Evolutionary conservation across 345 rosid species (phyloP).

Genomic region (Physaria fendleri): DNA sequence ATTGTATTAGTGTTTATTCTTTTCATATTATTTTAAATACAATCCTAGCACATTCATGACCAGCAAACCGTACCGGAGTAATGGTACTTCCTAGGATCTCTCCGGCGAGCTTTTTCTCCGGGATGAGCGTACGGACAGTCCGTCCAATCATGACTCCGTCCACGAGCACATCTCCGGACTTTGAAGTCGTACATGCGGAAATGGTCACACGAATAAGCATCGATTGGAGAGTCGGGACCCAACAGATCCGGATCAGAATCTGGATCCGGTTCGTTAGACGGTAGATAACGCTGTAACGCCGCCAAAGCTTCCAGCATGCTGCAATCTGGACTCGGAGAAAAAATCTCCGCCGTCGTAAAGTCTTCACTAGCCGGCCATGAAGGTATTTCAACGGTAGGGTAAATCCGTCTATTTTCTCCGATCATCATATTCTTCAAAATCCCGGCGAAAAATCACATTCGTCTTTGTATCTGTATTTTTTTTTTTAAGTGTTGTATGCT

Average conservation of each 20-base stretch:
- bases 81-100: constrained; percentile 75
- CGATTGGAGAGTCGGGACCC: constrained; percentile 46
- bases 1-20: too few relatives aligned
- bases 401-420: constrained; percentile 47
- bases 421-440: constrained; percentile 52
- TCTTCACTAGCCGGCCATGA: constrained; percentile 60
- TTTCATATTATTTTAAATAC: too few relatives aligned
- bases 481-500: constrained; percentile 2
- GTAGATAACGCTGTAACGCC: constrained; percentile 58
- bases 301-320: constrained; percentile 45
- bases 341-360: constrained; percentile 24
- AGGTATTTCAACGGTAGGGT: constrained; percentile 38
- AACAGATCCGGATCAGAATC: constrained; percentile 44
- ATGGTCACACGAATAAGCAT: constrained; percentile 71
- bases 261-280: constrained; percentile 46
- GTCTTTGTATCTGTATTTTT: neutral
- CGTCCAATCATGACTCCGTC: constrained; percentile 95
- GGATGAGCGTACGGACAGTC: constrained; percentile 98
- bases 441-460: neutral
- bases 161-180: constrained; percentile 72
- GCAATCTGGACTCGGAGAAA: constrained; percentile 27
- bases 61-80: constrained; percentile 82
- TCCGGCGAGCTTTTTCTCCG: constrained; percentile 84
- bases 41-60: too few relatives aligned
- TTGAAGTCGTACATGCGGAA: constrained; percentile 92